Evolutionary conservation across 192 early-diverging fungal species (phyloP).

Genomic region (Umbelopsis sp.): DNA sequence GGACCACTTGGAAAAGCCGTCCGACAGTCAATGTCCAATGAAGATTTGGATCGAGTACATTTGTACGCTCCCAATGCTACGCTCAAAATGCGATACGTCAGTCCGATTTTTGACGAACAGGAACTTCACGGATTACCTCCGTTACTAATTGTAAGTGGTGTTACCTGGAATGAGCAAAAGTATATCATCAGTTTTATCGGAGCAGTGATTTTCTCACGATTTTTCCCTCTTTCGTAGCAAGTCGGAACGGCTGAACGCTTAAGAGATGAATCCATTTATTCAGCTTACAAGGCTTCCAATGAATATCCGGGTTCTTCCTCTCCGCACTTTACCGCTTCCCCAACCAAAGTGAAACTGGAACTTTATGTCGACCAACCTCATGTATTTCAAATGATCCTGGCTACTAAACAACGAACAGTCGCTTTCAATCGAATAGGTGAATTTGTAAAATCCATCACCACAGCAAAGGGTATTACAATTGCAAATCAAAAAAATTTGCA

Average conservation of each 20-base stretch:
- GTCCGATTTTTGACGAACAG: constrained; percentile 37
- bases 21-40: not conserved
- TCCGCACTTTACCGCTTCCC: not conserved
- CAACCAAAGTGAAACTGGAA: constrained; percentile 38
- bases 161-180: not conserved
- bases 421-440: constrained; percentile 19
- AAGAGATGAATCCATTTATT: constrained; percentile 46
- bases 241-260: constrained; percentile 43
- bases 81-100: constrained; percentile 43
- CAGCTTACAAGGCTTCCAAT: constrained; percentile 36
- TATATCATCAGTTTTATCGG: not conserved
- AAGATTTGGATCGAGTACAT: constrained; percentile 34
- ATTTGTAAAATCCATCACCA: constrained; percentile 4
- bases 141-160: constrained; percentile 40
- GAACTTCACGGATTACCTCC: constrained; percentile 39
- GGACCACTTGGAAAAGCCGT: not conserved
- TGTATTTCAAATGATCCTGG: constrained; percentile 40
- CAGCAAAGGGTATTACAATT: not conserved
- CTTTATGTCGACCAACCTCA: constrained; percentile 54
- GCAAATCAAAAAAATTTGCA: not conserved
- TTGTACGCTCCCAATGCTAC: constrained; percentile 44
- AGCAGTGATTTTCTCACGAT: constrained; percentile 4
- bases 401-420: constrained; percentile 9
- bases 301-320: not conserved
- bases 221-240: constrained; percentile 24